Conservation (phyloP, 305 asterid species). For the Fraxinus sp. region DNA sequence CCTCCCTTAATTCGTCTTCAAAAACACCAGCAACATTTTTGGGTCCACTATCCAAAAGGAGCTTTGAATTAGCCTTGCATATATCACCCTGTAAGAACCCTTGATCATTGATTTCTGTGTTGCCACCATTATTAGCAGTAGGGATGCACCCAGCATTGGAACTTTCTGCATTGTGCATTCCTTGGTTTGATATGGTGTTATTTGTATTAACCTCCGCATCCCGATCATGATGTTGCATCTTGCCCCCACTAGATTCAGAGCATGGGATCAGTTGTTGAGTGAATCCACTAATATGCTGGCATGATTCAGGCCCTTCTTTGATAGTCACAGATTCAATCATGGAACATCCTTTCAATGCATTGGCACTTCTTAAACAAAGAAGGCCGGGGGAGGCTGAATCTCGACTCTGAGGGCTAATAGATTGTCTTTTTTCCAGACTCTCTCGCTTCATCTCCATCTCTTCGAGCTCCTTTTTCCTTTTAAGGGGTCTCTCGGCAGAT, state of each 20-base stretch:
- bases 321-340: constrained; percentile 15
- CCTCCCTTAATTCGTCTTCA: constrained; percentile 55
- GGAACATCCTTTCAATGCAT: constrained; percentile 32
- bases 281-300: constrained; percentile 14
- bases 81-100: constrained; percentile 31
- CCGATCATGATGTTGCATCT: constrained; percentile 21
- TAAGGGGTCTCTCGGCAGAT: constrained; percentile 45
- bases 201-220: constrained; percentile 23
- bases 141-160: constrained; percentile 33
- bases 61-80: constrained; percentile 33
- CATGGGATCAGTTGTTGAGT: constrained; percentile 15
- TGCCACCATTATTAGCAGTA: constrained; percentile 24
- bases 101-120: constrained; percentile 25
- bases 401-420: constrained; percentile 54
- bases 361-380: constrained; percentile 34
- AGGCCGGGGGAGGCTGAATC: constrained; percentile 63
- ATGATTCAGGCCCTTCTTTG: constrained; percentile 24
- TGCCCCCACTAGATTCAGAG: constrained; percentile 14
- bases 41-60: constrained; percentile 36
- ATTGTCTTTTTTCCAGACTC: constrained; percentile 55
- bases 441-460: constrained; percentile 36
- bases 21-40: constrained; percentile 41
- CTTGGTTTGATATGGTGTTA: constrained; percentile 14
- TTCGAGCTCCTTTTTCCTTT: constrained; percentile 57
- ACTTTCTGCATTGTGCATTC: constrained; percentile 26